Evolutionary conservation across 2,329 filamentous ascomycete species (phyloP), one percentile per base, ranked within the genome.

Genomic region (Penicillium sp.): DNA sequence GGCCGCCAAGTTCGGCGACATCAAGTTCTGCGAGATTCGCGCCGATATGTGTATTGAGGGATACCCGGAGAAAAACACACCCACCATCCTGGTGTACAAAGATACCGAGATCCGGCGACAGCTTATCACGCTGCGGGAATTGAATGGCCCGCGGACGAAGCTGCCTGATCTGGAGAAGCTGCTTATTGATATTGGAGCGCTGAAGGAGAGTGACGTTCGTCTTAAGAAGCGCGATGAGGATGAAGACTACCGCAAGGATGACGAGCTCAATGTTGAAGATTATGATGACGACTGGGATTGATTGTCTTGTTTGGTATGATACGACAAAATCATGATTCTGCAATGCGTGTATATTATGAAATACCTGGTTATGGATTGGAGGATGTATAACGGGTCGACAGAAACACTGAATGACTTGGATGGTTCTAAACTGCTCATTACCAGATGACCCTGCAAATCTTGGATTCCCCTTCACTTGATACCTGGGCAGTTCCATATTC

Each of bases 21-120:
- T 98, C 69, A 98, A 98, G 73, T 98, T 98, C 72, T 97, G 92
- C 69, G 89, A 97, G 74, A 97, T 98, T 60, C 82, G 86, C 60
- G 93, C 86, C 6, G 85, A 89, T 65, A 83, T 96, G 74, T 95
- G 93, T 50, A 96, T 98, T 60, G 93, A 97, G 69, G 89, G 89
- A 35, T 98, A 98, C 70, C 93, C 93, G 1, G 93, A 97, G 63
- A 81, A 81, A 49, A 98, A 98, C 69, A 95, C 90, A 50, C 93
- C 93, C 1, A 98, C 93, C 0, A 89, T 98, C 31, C 67, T 98
- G 55, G 81, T 95, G 0, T 98, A 98, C 73, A 87, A 86, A 66
- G 89, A 95, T 62, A 90, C 89, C 15, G 89, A 98, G 66, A 95
- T 98, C 58, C 84, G 84, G 67, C 89, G 84, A 74, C 93, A 98